Percentiles rank a stretch among this genome's conserved stretches.
These are phyloP conservation scores for Magnusiomyces starmeri DNA, from an alignment of 1,139 yeast genomes.

Conservation along the genomic window DNA sequence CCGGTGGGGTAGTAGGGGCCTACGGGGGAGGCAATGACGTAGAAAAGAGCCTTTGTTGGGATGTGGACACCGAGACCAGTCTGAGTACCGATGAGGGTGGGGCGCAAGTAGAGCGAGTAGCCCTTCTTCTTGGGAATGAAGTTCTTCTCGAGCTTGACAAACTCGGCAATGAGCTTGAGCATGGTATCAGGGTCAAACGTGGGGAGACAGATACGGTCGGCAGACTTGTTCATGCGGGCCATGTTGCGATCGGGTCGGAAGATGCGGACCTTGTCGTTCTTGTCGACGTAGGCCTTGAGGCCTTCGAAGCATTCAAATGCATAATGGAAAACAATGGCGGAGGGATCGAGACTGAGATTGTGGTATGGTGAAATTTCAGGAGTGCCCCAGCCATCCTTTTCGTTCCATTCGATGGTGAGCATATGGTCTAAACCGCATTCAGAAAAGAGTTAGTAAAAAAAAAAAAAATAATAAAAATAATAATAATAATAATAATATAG, in stretches of 20 bases:
- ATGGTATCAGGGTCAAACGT: slow-evolving; percentile 72
- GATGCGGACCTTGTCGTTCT: slow-evolving; percentile 59
- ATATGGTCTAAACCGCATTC: slow-evolving; percentile 52
- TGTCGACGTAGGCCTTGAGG: slow-evolving; percentile 74
- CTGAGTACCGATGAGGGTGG: slow-evolving; percentile 89
- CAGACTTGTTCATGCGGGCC: slow-evolving; percentile 83
- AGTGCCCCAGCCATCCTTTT: slow-evolving; percentile 69
- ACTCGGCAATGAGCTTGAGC: slow-evolving; percentile 63
- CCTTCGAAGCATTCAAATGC: slow-evolving; percentile 96
- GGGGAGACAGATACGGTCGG: slow-evolving; percentile 82
- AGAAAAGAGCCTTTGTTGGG: slow-evolving; percentile 75
- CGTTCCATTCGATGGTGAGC: slow-evolving; percentile 80
- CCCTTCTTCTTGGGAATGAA: slow-evolving; percentile 82
- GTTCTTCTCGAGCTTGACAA: slow-evolving; percentile 62
- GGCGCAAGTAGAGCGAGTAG: slow-evolving; percentile 86
- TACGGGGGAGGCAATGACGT: slow-evolving; percentile 80
- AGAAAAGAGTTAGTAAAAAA: not conserved
- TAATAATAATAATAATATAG: too few relatives aligned
- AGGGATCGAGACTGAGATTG: slow-evolving; percentile 69
- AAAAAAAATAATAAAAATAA: too few relatives aligned
- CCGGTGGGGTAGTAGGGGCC: slow-evolving; percentile 87
- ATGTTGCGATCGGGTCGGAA: slow-evolving; percentile 90
- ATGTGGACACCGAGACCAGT: slow-evolving; percentile 75
- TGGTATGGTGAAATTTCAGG: slow-evolving; percentile 87
- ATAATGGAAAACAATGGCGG: slow-evolving; percentile 85